Conservation (phyloP, 2,329 filamentous ascomycete species). For the Lachnellula arida region DNA sequence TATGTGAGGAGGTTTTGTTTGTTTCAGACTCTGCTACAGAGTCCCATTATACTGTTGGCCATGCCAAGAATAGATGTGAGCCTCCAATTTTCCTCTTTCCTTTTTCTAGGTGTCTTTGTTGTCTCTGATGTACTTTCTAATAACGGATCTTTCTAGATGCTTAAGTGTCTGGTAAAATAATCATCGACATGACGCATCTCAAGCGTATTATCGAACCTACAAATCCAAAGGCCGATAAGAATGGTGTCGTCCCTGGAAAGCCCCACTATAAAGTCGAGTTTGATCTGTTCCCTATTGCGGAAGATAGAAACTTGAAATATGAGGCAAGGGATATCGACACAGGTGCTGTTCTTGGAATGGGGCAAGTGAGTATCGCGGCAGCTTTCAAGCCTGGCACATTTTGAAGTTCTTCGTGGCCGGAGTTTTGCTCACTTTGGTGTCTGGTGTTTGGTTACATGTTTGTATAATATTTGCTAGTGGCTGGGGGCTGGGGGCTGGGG, state of each 20-base stretch:
- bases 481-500: no score
- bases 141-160: not conserved
- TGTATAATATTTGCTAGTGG: no score
- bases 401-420: not conserved
- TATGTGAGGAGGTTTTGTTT: conserved; percentile 7
- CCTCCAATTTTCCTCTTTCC: accelerated
- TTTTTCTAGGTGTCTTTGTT: not conserved
- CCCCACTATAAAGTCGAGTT: conserved; percentile 5
- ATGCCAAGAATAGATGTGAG: not conserved
- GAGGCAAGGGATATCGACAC: not conserved
- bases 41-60: conserved; percentile 1
- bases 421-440: no score
- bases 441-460: no score
- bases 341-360: not conserved
- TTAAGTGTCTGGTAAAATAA: not conserved
- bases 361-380: conserved; percentile 7
- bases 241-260: not conserved
- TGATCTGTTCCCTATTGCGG: conserved; percentile 3
- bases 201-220: not conserved
- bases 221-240: not conserved
- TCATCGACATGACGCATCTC: not conserved
- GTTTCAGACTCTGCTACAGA: conserved; percentile 3
- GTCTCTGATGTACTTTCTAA: not conserved
- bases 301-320: conserved; percentile 6
- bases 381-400: conserved; percentile 1